These are phyloP conservation scores for Mortierella sp. DNA, from an alignment of 371 early-diverging fungal species.

Conservation along the genomic window DNA sequence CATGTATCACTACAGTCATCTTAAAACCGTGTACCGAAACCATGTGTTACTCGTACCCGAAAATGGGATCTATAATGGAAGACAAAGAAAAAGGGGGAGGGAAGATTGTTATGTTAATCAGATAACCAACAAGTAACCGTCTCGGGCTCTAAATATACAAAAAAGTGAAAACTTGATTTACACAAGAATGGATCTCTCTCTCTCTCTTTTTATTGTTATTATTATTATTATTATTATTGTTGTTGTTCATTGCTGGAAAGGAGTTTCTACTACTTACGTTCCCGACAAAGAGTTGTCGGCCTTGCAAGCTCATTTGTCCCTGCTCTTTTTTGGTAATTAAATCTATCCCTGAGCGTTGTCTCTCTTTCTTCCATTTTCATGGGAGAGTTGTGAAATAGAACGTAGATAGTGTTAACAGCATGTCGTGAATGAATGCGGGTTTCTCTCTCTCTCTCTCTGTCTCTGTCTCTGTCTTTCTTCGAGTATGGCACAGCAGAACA, in stretches of 20 bases:
- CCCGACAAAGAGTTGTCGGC: slow-evolving; percentile 49
- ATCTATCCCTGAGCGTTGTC: neutral
- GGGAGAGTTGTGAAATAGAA: too few relatives aligned
- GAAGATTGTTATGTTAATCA: too few relatives aligned
- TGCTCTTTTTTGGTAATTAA: neutral
- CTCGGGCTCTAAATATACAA: neutral
- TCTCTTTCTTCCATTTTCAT: neutral
- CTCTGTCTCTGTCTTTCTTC: too few relatives aligned
- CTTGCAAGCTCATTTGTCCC: slow-evolving; percentile 46
- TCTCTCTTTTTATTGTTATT: neutral
- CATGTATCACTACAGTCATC: too few relatives aligned
- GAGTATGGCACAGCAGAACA: too few relatives aligned
- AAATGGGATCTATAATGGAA: slow-evolving; percentile 24
- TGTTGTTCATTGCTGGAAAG: neutral
- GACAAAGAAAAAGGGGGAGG: too few relatives aligned
- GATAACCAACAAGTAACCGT: too few relatives aligned
- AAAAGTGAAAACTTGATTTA: neutral
- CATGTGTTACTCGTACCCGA: slow-evolving; percentile 16
- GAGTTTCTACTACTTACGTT: slow-evolving; percentile 25
- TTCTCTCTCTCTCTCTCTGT: too few relatives aligned
- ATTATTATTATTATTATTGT: neutral
- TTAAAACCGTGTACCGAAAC: neutral
- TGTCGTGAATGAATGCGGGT: too few relatives aligned
- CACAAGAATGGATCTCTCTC: neutral
- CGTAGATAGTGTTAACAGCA: too few relatives aligned